Percentiles rank a stretch among this genome's conserved stretches.
phyloP scores from a whole-genome alignment of 2,329 filamentous ascomycete species.

The Colletotrichum chrysophilum region DNA sequence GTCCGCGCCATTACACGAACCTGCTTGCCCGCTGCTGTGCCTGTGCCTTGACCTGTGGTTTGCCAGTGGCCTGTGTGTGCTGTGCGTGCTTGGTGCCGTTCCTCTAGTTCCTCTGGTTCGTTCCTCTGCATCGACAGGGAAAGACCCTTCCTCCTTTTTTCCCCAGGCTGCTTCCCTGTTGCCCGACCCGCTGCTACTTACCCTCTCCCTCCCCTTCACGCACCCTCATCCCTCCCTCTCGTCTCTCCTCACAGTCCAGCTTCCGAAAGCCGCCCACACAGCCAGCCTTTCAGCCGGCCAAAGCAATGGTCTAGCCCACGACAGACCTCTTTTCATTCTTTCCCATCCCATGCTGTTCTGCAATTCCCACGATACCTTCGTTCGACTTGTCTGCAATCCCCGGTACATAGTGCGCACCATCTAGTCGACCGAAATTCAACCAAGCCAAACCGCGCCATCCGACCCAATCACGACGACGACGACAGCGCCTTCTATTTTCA shows the following conservation, averaged over 20 bases:
- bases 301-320: constrained; percentile 17
- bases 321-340: neutral
- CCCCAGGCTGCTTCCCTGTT: constrained; percentile 18
- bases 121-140: neutral
- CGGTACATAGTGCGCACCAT: neutral
- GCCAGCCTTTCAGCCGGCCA: neutral
- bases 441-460: neutral
- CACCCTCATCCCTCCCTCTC: constrained; percentile 18
- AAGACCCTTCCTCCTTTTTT: constrained; percentile 16
- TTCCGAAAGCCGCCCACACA: neutral
- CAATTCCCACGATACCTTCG: constrained; percentile 10
- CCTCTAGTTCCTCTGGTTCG: neutral
- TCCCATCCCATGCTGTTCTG: neutral
- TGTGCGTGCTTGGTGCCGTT: neutral
- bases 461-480: constrained; percentile 2
- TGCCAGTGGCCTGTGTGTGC: neutral
- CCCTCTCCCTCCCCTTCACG: constrained; percentile 12
- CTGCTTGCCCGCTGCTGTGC: neutral
- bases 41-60: neutral
- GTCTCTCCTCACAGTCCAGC: constrained; percentile 3
- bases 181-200: neutral
- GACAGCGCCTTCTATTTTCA: neutral
- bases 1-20: neutral
- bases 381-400: neutral
- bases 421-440: neutral